These are phyloP conservation scores for Pyrenochaeta sp. DNA, from an alignment of 2,329 filamentous ascomycete genomes.

Conservation along the genomic window DNA sequence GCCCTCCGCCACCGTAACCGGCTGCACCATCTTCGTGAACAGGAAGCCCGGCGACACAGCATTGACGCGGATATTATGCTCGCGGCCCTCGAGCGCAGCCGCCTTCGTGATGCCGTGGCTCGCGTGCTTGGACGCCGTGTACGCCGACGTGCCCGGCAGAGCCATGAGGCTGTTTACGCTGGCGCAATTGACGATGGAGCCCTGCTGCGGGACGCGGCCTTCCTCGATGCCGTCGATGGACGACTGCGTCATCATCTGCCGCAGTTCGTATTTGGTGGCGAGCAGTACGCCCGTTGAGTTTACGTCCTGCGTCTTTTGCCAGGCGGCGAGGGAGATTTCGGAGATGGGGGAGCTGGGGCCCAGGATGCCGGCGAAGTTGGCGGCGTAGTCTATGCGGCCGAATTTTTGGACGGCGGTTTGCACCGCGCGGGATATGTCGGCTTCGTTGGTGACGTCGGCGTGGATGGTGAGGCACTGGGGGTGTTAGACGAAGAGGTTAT, in stretches of 20 bases:
- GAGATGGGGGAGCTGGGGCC: constrained; percentile 53
- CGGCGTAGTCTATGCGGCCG: constrained; percentile 60
- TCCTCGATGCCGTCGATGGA: constrained; percentile 9
- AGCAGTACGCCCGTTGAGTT: constrained; percentile 54
- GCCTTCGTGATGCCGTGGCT: constrained; percentile 40
- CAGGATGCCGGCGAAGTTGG: constrained; percentile 61
- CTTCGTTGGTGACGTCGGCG: constrained; percentile 39
- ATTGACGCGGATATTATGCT: constrained; percentile 17
- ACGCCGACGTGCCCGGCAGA: constrained; percentile 19
- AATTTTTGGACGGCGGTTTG: constrained; percentile 48
- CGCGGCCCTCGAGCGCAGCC: constrained; percentile 32
- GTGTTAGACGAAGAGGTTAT: background rate
- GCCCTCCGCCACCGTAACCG: background rate
- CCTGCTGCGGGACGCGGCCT: constrained; percentile 11
- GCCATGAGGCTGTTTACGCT: constrained; percentile 17
- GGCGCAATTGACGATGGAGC: constrained; percentile 27
- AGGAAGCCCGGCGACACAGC: constrained; percentile 16
- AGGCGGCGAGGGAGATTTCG: constrained; percentile 49
- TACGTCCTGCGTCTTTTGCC: constrained; percentile 46
- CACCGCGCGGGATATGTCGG: constrained; percentile 42
- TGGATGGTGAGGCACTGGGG: constrained; percentile 18
- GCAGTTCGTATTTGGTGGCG: constrained; percentile 51
- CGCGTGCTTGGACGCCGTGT: constrained; percentile 38
- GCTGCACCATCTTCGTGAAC: constrained; percentile 13
- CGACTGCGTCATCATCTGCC: constrained; percentile 49